Evolutionary conservation across 2,329 filamentous ascomycete genomes (phyloP).

Genomic region (Arthrobotrys sinensis): DNA sequence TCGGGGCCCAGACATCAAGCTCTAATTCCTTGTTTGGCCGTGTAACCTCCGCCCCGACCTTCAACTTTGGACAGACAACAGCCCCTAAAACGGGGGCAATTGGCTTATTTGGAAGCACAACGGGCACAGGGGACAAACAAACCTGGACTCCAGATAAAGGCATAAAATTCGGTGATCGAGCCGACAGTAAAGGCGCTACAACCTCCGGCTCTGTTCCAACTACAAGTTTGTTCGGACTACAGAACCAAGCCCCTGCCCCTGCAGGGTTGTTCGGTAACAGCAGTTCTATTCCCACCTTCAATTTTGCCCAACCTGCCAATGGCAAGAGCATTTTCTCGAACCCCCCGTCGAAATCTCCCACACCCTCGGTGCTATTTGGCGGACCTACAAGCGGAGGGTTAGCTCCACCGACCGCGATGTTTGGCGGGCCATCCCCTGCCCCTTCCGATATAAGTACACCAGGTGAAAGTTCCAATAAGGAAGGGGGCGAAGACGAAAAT

Average conservation of each 20-base stretch:
- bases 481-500: slow-evolving; percentile 61
- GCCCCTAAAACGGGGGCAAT: slow-evolving; percentile 53
- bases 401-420: slow-evolving; percentile 48
- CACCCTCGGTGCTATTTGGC: slow-evolving; percentile 40
- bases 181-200: slow-evolving; percentile 31
- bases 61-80: slow-evolving; percentile 40
- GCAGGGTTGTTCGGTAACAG: slow-evolving; percentile 31
- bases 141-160: slow-evolving; percentile 63
- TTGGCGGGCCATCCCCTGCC: slow-evolving; percentile 50
- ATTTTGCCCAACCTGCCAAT: slow-evolving; percentile 40
- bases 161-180: slow-evolving; percentile 59
- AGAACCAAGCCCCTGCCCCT: slow-evolving; percentile 7
- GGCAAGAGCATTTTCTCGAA: slow-evolving; percentile 61
- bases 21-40: slow-evolving; percentile 49
- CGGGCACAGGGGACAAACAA: slow-evolving; percentile 47
- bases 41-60: slow-evolving; percentile 33
- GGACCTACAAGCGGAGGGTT: slow-evolving; percentile 32
- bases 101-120: slow-evolving; percentile 47
- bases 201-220: not conserved
- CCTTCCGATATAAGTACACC: slow-evolving; percentile 60
- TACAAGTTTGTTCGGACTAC: slow-evolving; percentile 26
- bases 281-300: slow-evolving; percentile 42
- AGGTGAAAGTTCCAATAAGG: slow-evolving; percentile 60
- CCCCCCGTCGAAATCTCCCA: slow-evolving; percentile 38
- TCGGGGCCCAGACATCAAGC: slow-evolving; percentile 24